phyloP scores from a whole-genome alignment of 495 filamentous ascomycete genomes.

The Penicillium bovifimosum region DNA sequence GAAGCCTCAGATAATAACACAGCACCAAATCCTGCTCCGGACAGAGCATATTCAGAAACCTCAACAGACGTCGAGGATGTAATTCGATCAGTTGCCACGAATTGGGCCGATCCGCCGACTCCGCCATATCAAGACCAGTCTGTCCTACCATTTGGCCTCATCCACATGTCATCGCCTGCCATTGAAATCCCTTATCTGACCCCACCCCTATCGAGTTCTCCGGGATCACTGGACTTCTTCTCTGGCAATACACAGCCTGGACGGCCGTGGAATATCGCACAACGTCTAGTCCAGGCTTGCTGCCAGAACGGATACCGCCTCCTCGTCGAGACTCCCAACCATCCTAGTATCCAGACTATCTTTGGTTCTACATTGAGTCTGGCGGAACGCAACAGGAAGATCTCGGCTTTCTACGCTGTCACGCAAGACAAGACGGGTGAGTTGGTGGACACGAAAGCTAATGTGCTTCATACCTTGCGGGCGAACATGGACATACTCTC shows the following conservation, averaged over 20 bases:
- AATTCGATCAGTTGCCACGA: neutral
- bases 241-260: constrained; percentile 11
- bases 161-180: constrained; percentile 16
- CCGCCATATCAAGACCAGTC: constrained; percentile 21
- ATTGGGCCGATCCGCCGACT: constrained; percentile 7
- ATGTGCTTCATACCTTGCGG: constrained; percentile 15
- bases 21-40: neutral
- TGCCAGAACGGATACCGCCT: constrained; percentile 23
- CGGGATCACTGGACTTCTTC: constrained; percentile 1
- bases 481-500: constrained; percentile 12
- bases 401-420: constrained; percentile 18
- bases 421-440: constrained; percentile 20
- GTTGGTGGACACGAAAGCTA: constrained; percentile 16
- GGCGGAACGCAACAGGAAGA: constrained; percentile 19
- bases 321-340: constrained; percentile 15
- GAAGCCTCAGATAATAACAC: constrained; percentile 5
- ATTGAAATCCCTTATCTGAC: constrained; percentile 6
- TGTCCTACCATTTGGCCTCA: constrained; percentile 21
- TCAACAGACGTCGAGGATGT: constrained; percentile 1
- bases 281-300: constrained; percentile 28
- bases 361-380: constrained; percentile 20
- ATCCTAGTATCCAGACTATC: constrained; percentile 13
- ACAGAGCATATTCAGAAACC: neutral
- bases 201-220: constrained; percentile 9
- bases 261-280: constrained; percentile 19